Evolutionary conservation across 805 yeast genomes (phyloP), one percentile per base, ranked within the genome.

Genomic region (Candida stauntonica): DNA sequence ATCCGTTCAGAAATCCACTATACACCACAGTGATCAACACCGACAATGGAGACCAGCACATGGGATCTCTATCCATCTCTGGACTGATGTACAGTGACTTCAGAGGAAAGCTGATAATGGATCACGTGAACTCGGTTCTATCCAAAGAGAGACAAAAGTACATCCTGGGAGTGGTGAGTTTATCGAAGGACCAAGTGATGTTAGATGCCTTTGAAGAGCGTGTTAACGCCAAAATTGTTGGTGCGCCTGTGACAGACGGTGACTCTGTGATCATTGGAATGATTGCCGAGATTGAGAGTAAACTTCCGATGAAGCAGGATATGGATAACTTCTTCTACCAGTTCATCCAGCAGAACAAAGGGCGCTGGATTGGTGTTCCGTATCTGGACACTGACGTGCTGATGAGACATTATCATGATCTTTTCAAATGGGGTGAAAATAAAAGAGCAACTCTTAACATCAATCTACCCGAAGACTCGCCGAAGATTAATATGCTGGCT

Each of bases 331-430:
- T 41, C 38, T 11, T 41, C 18, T 33, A 28, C 19, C 35, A 36
- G 24, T 37, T 28, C 29, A 38, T 28, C 14, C 32, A 29, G 5
- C 40, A 31, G 29, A 41, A 41, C 23, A 14, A 16, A 4, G 38
- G 31, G n/a, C n/a, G 41, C 15, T 29, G 32, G 31, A 29, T 41
- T n/a, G 41, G 41, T 6, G 33, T 41, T 5, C 39, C 39, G 7
- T 28, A 29, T 17, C 17, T 35, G 13, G 44, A 41, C 18, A 26
- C 28, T 6, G 40, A 36, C 2, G 12, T 6, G 7, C 14, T 36
- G 5, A 7, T 17, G 14, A 16, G 16, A 11, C 28, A 19, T 8
- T 20, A 26, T 14, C 19, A 26, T 12, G 28, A 27, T 5, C 11
- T 35, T 2, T 14, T 39, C 16, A 18, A 16, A 5, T 35, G 35